Evolutionary conservation across 768 basidiomycete genomes (phyloP), one percentile per base, ranked within the genome.

Genomic region (Suillus weaverae): DNA sequence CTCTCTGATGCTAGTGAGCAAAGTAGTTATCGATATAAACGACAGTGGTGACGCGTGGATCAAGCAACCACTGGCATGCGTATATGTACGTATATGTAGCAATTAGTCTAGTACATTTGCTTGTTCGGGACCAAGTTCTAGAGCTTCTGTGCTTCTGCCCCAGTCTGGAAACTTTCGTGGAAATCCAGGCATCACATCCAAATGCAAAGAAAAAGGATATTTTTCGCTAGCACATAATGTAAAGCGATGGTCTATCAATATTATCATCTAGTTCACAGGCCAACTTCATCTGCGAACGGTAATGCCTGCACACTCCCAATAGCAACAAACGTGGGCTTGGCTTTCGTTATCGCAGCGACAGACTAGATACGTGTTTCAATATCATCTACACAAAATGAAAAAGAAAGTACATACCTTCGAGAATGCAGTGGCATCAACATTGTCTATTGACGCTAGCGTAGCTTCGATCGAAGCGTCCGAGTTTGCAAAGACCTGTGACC

Each of bases 281-380:
- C 92, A 65, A 95, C 78, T 76, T 94, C 92, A 71, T 95, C 93
- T 69, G 88, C 85, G 73, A 90, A 90, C 16, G 97, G 97, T 56
- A 99, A 83, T 36, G 84, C 72, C 70, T 82, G 78, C 68, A 88
- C 79, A 73, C 97, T 88, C 53, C 96, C 97, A 57, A 98, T 83
- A 13, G 89, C 90, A 46, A 98, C 94, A 69, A 84, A 94, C 32
- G 94, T 95, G 22, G 96, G 92, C 79, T 94, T 92, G 69, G 81
- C 77, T 74, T 87, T 85, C 72, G 92, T 77, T 53, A 97, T 83
- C 43, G 84, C 76, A 4, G 88, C 80, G 53, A 87, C 84, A 59
- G 87, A 85, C 92, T 93, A 65, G 4, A 53, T 64, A 56, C 62
- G 51, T 41, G 43, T 16, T 38, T 48, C n/a, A 14, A 64, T 9